Conservation (phyloP, 805 yeast genomes). For the Metschnikowia henanensis region DNA sequence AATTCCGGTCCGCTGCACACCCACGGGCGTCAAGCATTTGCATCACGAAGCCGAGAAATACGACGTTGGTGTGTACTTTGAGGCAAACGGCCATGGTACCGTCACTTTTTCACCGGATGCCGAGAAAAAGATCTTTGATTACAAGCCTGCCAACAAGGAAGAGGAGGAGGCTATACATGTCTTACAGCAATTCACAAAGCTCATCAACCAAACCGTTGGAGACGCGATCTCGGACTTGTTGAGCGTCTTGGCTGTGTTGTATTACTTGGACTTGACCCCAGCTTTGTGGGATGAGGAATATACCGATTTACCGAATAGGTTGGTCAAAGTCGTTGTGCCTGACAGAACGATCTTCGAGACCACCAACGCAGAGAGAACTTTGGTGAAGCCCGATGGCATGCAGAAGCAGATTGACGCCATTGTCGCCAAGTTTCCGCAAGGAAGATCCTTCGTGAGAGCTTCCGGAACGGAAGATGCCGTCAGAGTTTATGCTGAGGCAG, state of each 20-base stretch:
- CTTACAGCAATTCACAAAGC: conserved; percentile 58
- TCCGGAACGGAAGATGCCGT: conserved; percentile 98
- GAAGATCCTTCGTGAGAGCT: conserved; percentile 93
- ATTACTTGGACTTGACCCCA: conserved; percentile 58
- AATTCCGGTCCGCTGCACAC: conserved; percentile 82
- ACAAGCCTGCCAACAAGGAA: conserved; percentile 34
- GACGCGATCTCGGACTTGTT: conserved; percentile 94
- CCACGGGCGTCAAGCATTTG: conserved; percentile 95
- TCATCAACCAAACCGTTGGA: conserved; percentile 97
- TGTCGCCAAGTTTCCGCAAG: conserved; percentile 55
- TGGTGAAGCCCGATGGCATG: conserved; percentile 74
- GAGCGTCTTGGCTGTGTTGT: conserved; percentile 66
- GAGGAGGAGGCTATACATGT: conserved; percentile 52
- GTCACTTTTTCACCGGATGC: conserved; percentile 69
- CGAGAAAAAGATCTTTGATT: conserved; percentile 34
- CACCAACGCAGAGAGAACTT: conserved; percentile 84
- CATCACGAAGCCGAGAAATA: conserved; percentile 87
- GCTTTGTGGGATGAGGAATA: conserved; percentile 74
- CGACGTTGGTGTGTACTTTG: conserved; percentile 93
- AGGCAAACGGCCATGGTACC: conserved; percentile 99
- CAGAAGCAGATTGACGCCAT: conserved; percentile 69
- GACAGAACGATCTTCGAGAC: conserved; percentile 81
- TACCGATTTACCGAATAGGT: conserved; percentile 81
- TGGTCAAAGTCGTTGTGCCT: conserved; percentile 78
- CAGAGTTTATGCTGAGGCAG: conserved; percentile 91